Evolutionary conservation across 1,284 basidiomycete genomes (phyloP).

Genomic region (Trametes pubescens): DNA sequence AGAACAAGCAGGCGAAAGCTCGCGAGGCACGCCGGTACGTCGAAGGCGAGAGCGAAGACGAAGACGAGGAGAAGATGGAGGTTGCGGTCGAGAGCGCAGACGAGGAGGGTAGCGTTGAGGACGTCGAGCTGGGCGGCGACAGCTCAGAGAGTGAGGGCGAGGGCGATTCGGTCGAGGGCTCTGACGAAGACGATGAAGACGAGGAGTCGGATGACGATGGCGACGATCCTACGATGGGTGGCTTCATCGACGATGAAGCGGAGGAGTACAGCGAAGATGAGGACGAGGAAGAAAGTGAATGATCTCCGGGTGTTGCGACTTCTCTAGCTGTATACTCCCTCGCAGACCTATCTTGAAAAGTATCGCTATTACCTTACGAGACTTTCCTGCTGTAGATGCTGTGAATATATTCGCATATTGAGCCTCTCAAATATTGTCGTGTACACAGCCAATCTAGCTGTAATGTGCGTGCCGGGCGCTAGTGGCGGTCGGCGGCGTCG

Average conservation of each 20-base stretch:
- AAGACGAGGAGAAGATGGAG: slow-evolving; percentile 62
- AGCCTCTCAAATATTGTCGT: too few relatives aligned
- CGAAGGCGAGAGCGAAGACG: slow-evolving; percentile 80
- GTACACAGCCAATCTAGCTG: too few relatives aligned
- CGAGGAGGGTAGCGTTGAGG: slow-evolving; percentile 74
- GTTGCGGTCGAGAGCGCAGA: slow-evolving; percentile 69
- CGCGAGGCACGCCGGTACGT: slow-evolving; percentile 66
- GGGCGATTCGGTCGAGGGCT: slow-evolving; percentile 63
- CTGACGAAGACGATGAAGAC: slow-evolving; percentile 60
- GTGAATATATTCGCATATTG: too few relatives aligned
- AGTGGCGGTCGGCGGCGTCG: background rate
- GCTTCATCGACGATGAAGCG: slow-evolving; percentile 78
- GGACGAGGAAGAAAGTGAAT: slow-evolving; percentile 46
- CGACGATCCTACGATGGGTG: slow-evolving; percentile 56
- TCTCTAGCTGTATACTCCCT: background rate
- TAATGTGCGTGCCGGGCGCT: too few relatives aligned
- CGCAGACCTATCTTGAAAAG: slow-evolving; percentile 22
- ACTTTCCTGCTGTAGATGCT: background rate
- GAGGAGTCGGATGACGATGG: slow-evolving; percentile 46
- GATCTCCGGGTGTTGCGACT: background rate
- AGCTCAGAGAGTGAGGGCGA: slow-evolving; percentile 61
- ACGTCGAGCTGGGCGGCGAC: slow-evolving; percentile 76
- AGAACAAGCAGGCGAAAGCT: slow-evolving; percentile 38
- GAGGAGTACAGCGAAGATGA: slow-evolving; percentile 60
- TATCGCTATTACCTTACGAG: slow-evolving; percentile 17